Base-by-base conservation (phyloP, 2,329 filamentous ascomycete species). In the Pseudocercospora crystallina region DNA sequence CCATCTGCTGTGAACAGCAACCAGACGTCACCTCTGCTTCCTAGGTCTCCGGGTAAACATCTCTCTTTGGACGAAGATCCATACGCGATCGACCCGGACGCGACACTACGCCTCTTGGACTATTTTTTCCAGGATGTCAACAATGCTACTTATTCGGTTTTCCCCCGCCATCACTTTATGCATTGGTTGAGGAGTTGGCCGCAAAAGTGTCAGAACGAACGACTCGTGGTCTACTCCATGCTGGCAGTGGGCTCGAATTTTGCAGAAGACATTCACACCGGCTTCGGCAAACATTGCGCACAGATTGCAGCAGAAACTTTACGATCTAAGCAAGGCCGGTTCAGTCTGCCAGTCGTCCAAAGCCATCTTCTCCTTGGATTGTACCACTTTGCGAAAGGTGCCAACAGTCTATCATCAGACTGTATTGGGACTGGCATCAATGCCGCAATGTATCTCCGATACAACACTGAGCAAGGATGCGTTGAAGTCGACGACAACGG, bases 271-370 rank as follows among this genome's bases (percentile, higher is more conserved):
- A 67, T 73, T 26, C 62, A 61, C 14, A 68, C 76, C 5, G 52
- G 53, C 2, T 61, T 65, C 35, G 73, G 79, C 13, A 73, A 71
- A 51, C 67, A 71, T 14, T 83, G 79, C 60, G 73, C 75, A 8
- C 69, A 73, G 33, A 79, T 85, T 43, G 82, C 83, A 3, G 74
- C 79, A 41, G 81, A 81, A 61, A 83, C 82, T 2, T 73, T 78
- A 37, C 73, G 79, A 36, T 72, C 73, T 45, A 73, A 73, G 30
- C 73, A 77, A 52, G 76, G 80, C 14, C 72, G 65, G 7, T 77
- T 82, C 51, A 80, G 73, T 49, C 68, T 90, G 42, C 83, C 88
- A 58, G 71, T 89, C 38, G 81, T 84, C 10, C 86, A 89, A 64
- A 80, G 79, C 40, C 79, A 83, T 47, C 71, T 89, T n/a, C 73